These are phyloP conservation scores for Moricandia arvensis DNA, from an alignment of 345 rosid species.

Conservation along the genomic window DNA sequence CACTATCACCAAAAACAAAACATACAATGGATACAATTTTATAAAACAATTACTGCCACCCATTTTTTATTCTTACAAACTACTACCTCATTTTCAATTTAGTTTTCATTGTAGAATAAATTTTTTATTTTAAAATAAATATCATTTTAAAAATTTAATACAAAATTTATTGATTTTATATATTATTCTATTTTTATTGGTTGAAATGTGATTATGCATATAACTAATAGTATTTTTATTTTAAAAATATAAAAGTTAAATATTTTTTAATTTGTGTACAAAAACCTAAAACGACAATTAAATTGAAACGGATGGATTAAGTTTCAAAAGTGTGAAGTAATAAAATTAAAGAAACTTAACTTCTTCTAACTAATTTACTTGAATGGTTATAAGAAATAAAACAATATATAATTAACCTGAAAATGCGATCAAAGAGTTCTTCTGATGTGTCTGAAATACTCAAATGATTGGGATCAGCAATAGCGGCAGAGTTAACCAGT, in stretches of 20 bases:
- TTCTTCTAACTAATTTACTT: not conserved
- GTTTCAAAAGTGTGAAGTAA: not conserved
- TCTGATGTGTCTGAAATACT: slow-evolving; percentile 1
- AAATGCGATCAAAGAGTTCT: slow-evolving; percentile 6
- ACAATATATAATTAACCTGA: not conserved
- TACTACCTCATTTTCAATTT: too few relatives aligned
- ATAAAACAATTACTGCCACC: not conserved
- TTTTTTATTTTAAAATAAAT: too few relatives aligned
- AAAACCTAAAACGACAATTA: too few relatives aligned
- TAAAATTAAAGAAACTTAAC: not conserved
- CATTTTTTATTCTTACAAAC: not conserved
- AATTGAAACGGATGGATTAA: too few relatives aligned
- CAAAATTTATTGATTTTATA: too few relatives aligned
- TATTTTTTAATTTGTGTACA: too few relatives aligned
- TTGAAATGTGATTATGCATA: too few relatives aligned
- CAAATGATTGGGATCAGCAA: not conserved
- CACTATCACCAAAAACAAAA: not conserved
- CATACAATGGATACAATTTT: not conserved
- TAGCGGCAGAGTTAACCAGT: slow-evolving; percentile 1
- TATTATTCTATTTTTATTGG: too few relatives aligned
- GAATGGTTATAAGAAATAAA: not conserved
- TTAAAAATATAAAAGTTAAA: too few relatives aligned
- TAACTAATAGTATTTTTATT: too few relatives aligned
- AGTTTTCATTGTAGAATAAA: too few relatives aligned
- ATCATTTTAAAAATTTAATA: too few relatives aligned